Conservation (phyloP, 306 rosid genomes). For the Trifolium fragiferum region DNA sequence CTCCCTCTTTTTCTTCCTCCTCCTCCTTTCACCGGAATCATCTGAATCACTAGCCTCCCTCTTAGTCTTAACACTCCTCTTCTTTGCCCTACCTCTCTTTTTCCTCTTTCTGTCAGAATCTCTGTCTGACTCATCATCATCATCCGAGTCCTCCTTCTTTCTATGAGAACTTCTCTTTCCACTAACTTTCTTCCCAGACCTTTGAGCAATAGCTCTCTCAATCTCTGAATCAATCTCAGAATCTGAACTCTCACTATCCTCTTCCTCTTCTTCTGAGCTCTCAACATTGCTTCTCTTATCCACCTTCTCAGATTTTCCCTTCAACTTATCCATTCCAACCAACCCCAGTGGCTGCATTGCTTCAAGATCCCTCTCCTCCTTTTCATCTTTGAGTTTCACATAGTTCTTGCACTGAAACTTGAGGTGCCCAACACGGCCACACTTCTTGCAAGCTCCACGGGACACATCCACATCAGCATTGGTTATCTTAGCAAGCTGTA, state of each 20-base stretch:
- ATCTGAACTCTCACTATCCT: constrained; percentile 74
- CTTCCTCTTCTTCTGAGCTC: constrained; percentile 73
- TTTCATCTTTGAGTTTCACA: constrained; percentile 72
- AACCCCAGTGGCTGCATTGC: constrained; percentile 58
- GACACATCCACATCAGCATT: constrained; percentile 73
- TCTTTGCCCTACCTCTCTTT: constrained; percentile 88
- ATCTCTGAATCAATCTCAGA: constrained; percentile 80
- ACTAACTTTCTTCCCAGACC: constrained; percentile 60
- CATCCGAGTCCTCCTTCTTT: constrained; percentile 54
- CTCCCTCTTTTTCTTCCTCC: constrained; percentile 64
- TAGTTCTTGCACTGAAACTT: constrained; percentile 89
- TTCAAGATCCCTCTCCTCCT: constrained; percentile 67
- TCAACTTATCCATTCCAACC: constrained; percentile 67
- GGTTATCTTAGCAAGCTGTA: constrained; percentile 89
- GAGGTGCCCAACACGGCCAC: constrained; percentile 96
- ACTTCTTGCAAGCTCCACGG: constrained; percentile 91
- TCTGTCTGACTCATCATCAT: constrained; percentile 56
- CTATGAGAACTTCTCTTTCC: constrained; percentile 53
- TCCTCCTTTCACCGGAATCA: constrained; percentile 59
- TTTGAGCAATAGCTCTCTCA: constrained; percentile 74
- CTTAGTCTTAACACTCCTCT: constrained; percentile 65
- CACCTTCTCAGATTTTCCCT: constrained; percentile 56
- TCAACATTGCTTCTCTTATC: constrained; percentile 50
- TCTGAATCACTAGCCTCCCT: constrained; percentile 69
- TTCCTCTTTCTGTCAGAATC: constrained; percentile 60